Base-by-base conservation (phyloP, 768 basidiomycete genomes). In the Leucocoprinus sp. region DNA sequence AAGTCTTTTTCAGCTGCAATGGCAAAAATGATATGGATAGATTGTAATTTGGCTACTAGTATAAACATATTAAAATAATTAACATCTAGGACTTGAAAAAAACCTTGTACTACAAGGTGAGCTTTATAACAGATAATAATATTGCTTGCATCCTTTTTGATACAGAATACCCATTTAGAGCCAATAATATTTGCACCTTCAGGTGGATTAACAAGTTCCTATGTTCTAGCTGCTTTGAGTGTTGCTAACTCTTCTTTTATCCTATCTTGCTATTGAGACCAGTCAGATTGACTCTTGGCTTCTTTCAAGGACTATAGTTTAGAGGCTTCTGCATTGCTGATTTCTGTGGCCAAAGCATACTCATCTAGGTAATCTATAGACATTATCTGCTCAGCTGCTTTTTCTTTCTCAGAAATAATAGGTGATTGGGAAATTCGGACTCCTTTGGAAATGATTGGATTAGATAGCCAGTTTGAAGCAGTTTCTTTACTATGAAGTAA, bases 41-140 rank as follows among this genome's bases (percentile, higher is more conserved):
- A 62, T 0, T 55, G 45, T 0, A 63, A 42, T 8, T 51, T 50
- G 8, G 55, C 55, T 5, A 64, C 57, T 3, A 63, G 64, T 0
- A 55, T 54, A 43, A 53, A 66, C 1, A 60, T 64, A 19, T 65
- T 58, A 39, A 60, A 60, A 50, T 63, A 72, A 42, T 72, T 65
- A 12, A 66, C 47, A 1, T 68, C 65, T 6, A 60, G 63, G 1
- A 62, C 52, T 50, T 73, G 71, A 0, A 57, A 58, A 50, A 64
- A 71, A 1, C 73, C 68, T 44, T 68, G 61, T 0, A 68, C 66
- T 3, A 59, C 54, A 0, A 60, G 41, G 14, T 44, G 37, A 2
- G 54, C 57, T 31, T 59, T 59, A 42, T 57, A 57, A 19, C 43
- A 34, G 2, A 55, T 45, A 9, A 58, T 21, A 23, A 54, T 55